Percentiles rank a stretch among this genome's conserved stretches.
phyloP scores from a whole-genome alignment of 2,329 filamentous ascomycete genomes.

The Chalaropsis ovoidea region DNA sequence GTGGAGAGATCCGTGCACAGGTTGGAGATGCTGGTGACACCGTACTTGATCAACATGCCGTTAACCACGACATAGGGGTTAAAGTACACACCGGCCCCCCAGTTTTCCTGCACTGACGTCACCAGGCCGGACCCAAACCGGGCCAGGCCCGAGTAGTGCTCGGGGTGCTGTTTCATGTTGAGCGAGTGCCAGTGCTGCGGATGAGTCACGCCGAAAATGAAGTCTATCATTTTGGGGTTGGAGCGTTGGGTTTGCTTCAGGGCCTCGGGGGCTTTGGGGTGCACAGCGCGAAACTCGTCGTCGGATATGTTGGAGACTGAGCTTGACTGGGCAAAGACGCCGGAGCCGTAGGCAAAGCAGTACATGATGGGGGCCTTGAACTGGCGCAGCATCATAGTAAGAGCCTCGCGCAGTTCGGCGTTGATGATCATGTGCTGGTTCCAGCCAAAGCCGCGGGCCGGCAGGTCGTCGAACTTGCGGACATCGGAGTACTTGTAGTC shows the following conservation, averaged over 20 bases:
- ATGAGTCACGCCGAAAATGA: slow-evolving; percentile 91
- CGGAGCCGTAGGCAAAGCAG: slow-evolving; percentile 93
- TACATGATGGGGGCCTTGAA: slow-evolving; percentile 91
- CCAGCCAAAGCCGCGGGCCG: slow-evolving; percentile 60
- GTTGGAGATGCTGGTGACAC: slow-evolving; percentile 88
- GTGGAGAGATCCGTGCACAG: slow-evolving; percentile 74
- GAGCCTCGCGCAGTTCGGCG: slow-evolving; percentile 82
- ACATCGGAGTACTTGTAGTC: slow-evolving; percentile 37
- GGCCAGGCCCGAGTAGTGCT: slow-evolving; percentile 84
- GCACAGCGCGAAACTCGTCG: slow-evolving; percentile 52
- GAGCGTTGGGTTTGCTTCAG: slow-evolving; percentile 78
- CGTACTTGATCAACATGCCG: slow-evolving; percentile 94
- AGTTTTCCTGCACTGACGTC: slow-evolving; percentile 72
- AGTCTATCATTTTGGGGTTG: slow-evolving; percentile 93
- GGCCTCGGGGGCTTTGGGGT: slow-evolving; percentile 70
- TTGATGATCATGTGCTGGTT: slow-evolving; percentile 97
- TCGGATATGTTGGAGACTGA: slow-evolving; percentile 46
- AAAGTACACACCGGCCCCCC: slow-evolving; percentile 93
- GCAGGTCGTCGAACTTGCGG: slow-evolving; percentile 38
- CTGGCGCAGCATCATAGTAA: slow-evolving; percentile 79
- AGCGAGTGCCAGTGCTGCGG: slow-evolving; percentile 95
- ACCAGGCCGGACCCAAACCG: slow-evolving; percentile 76
- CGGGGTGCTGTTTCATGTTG: slow-evolving; percentile 75
- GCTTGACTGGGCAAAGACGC: slow-evolving; percentile 75
- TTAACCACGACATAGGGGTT: slow-evolving; percentile 93